Evolutionary conservation across 768 basidiomycete genomes (phyloP).

Genomic region (Crassisporium funariophilum): DNA sequence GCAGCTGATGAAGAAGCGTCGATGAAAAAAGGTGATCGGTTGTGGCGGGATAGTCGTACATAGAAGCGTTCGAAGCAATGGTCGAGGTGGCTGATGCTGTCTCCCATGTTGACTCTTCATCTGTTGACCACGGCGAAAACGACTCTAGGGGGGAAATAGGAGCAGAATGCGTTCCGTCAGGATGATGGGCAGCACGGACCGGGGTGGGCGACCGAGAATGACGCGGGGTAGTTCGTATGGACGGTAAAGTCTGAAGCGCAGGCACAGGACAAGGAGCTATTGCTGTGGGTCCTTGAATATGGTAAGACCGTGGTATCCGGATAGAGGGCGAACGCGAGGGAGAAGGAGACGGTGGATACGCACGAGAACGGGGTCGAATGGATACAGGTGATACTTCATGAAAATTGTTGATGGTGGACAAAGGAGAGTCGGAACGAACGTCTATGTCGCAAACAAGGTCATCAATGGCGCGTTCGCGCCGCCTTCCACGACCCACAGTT

Average conservation of each 20-base stretch:
- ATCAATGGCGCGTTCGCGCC: slow-evolving; percentile 56
- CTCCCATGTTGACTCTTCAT: slow-evolving; percentile 79
- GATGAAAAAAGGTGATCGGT: slow-evolving; percentile 16
- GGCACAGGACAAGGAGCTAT: slow-evolving; percentile 17
- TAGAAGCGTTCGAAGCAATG: slow-evolving; percentile 58
- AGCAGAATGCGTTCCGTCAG: slow-evolving; percentile 21
- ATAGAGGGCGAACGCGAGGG: slow-evolving; percentile 38
- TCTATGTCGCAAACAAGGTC: slow-evolving; percentile 35
- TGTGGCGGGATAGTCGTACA: slow-evolving; percentile 20
- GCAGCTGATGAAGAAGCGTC: slow-evolving; percentile 11
- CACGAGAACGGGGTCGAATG: slow-evolving; percentile 43
- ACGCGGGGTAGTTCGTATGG: slow-evolving; percentile 26
- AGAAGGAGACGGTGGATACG: slow-evolving; percentile 58
- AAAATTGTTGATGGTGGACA: slow-evolving; percentile 26
- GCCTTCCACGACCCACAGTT: slow-evolving; percentile 56
- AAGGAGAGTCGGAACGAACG: slow-evolving; percentile 31
- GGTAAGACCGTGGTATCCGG: slow-evolving; percentile 20
- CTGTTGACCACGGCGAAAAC: slow-evolving; percentile 70
- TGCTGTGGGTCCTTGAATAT: slow-evolving; percentile 15
- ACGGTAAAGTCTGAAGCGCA: slow-evolving; percentile 15
- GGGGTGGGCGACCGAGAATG: slow-evolving; percentile 44
- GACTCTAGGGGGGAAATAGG: slow-evolving; percentile 38
- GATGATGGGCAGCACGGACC: slow-evolving; percentile 32
- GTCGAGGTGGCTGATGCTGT: slow-evolving; percentile 66
- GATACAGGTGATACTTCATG: slow-evolving; percentile 41